These are phyloP conservation scores for Suillus placidus DNA, from an alignment of 768 basidiomycete species.

Conservation along the genomic window DNA sequence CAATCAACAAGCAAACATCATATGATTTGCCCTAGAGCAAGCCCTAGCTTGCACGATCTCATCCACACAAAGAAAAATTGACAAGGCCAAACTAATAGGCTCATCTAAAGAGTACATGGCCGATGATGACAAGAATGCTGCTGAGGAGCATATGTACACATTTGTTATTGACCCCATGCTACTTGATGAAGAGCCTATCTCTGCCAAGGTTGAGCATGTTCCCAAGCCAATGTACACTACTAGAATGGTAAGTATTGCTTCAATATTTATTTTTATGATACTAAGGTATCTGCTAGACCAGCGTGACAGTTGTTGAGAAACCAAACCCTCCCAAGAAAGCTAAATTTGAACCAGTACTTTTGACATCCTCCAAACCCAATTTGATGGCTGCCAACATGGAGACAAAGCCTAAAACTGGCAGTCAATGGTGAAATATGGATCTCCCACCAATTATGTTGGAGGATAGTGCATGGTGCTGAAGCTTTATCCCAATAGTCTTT, in stretches of 20 bases:
- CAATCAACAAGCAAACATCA: not conserved
- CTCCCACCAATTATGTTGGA: not conserved
- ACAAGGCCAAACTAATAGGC: not conserved
- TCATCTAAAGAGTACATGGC: not conserved
- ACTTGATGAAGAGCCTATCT: not conserved
- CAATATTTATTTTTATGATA: too few relatives aligned
- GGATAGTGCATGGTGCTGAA: conserved; percentile 2
- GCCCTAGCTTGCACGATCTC: not conserved
- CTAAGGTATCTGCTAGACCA: too few relatives aligned
- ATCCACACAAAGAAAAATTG: not conserved
- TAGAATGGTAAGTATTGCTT: too few relatives aligned
- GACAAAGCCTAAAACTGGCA: not conserved
- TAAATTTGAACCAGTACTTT: not conserved
- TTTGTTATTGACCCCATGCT: not conserved
- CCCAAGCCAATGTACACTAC: too few relatives aligned
- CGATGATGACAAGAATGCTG: too few relatives aligned
- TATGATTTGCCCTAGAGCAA: not conserved
- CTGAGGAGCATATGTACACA: too few relatives aligned
- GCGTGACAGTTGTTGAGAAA: not conserved
- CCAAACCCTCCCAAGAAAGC: not conserved
- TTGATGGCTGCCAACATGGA: not conserved
- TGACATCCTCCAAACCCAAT: fast-evolving
- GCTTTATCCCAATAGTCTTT: conserved; percentile 2
- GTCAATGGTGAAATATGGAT: not conserved
- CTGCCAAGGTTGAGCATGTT: not conserved